phyloP scores from a whole-genome alignment of 2,329 filamentous ascomycete genomes.

The Colletotrichum chrysophilum region DNA sequence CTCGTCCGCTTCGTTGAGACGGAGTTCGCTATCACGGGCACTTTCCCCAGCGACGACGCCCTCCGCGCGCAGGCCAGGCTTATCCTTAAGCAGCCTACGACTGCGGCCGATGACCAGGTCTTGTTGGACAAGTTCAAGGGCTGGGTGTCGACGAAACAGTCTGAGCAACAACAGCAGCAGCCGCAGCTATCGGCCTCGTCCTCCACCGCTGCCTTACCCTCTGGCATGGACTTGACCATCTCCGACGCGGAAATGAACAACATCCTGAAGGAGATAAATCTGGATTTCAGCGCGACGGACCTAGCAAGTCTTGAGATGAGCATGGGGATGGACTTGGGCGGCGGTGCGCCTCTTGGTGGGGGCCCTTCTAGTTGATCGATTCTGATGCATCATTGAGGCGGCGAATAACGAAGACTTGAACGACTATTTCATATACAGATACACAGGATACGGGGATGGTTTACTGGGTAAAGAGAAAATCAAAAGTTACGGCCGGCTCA shows the following conservation, averaged over 20 bases:
- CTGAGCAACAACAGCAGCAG: conserved; percentile 1
- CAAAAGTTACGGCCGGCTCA: not conserved
- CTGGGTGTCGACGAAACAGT: conserved; percentile 39
- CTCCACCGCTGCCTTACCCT: conserved; percentile 23
- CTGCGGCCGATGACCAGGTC: conserved; percentile 59
- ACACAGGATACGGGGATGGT: not conserved
- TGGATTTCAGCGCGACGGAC: conserved; percentile 39
- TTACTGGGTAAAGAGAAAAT: not conserved
- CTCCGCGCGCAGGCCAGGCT: conserved; percentile 52
- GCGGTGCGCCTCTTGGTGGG: not conserved
- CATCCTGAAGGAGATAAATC: conserved; percentile 49
- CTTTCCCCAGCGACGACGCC: conserved; percentile 52
- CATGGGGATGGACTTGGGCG: conserved; percentile 13
- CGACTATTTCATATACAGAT: not conserved
- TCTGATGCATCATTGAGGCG: not conserved
- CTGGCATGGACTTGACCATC: conserved; percentile 39
- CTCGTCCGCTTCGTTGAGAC: conserved; percentile 53
- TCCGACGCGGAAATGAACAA: conserved; percentile 43
- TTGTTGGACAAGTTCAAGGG: conserved; percentile 60
- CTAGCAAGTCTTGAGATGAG: conserved; percentile 17
- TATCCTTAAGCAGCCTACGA: conserved; percentile 50
- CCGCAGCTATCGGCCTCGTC: not conserved
- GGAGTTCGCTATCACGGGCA: conserved; percentile 40
- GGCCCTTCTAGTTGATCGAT: not conserved
- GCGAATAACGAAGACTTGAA: not conserved